Conservation (phyloP, 2,329 filamentous ascomycete genomes). For the Penicillium palitans region DNA sequence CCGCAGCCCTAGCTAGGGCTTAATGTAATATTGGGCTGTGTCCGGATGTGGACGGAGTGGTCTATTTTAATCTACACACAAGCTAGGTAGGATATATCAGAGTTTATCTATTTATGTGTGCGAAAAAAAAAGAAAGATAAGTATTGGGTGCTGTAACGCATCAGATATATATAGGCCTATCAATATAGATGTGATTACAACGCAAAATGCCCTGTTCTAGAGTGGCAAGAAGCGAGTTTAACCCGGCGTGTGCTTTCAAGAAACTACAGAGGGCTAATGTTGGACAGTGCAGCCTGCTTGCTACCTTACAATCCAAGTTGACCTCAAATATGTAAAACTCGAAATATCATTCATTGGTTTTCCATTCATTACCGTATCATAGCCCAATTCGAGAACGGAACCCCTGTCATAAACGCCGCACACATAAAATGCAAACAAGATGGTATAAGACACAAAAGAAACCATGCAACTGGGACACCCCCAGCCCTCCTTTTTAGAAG, state of each 20-base stretch:
- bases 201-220: neutral
- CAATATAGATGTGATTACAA: neutral
- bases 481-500: neutral
- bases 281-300: neutral
- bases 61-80: neutral
- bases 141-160: neutral
- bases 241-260: neutral
- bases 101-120: neutral
- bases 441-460: slow-evolving; percentile 28
- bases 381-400: slow-evolving; percentile 9
- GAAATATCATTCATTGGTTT: slow-evolving; percentile 6
- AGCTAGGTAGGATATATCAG: neutral
- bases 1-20: neutral
- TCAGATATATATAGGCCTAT: neutral
- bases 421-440: slow-evolving; percentile 25
- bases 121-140: neutral
- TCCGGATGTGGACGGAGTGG: neutral
- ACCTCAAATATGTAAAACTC: neutral
- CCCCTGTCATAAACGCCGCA: slow-evolving; percentile 16
- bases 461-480: neutral
- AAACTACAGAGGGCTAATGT: neutral
- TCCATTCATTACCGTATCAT: slow-evolving; percentile 24
- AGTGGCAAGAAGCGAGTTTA: neutral
- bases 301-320: neutral
- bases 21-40: neutral